Conservation (phyloP, 176 grass and related monocot species). For the Themeda triandra region DNA sequence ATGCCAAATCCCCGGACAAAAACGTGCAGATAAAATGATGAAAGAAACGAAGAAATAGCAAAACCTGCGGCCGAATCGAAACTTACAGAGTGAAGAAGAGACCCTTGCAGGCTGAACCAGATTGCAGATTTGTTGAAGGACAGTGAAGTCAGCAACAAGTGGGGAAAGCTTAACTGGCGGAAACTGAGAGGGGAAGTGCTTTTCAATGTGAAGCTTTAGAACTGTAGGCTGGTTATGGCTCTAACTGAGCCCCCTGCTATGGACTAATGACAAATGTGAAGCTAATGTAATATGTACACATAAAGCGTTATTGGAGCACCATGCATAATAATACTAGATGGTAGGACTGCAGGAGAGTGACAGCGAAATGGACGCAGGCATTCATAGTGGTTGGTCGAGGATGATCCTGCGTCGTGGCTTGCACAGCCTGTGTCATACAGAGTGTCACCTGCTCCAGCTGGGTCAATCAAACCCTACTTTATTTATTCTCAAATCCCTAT, state of each 20-base stretch:
- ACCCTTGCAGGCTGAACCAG: constrained; percentile 8
- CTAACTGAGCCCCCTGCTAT: constrained; percentile 15
- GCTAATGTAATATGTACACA: constrained; percentile 25
- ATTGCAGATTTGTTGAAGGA: background rate
- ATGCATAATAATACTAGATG: constrained; percentile 10
- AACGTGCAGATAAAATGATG: background rate
- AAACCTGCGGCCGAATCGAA: background rate
- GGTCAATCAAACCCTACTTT: background rate
- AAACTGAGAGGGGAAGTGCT: background rate
- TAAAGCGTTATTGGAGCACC: background rate
- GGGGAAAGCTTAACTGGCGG: constrained; percentile 1
- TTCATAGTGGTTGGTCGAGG: constrained; percentile 42
- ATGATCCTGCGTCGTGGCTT: constrained; percentile 23
- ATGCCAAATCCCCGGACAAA: background rate
- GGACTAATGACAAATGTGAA: constrained; percentile 6
- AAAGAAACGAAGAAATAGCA: background rate
- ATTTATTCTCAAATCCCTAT: background rate
- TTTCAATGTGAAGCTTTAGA: background rate
- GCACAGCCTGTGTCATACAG: constrained; percentile 28
- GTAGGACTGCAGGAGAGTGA: constrained; percentile 32
- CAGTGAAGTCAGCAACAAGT: constrained; percentile 3
- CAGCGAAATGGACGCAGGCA: constrained; percentile 34
- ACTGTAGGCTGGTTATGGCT: background rate
- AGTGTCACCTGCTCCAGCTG: constrained; percentile 23
- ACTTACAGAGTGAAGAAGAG: constrained; percentile 8